Conservation (phyloP, 768 basidiomycete species). For the Cubamyces sp. region DNA sequence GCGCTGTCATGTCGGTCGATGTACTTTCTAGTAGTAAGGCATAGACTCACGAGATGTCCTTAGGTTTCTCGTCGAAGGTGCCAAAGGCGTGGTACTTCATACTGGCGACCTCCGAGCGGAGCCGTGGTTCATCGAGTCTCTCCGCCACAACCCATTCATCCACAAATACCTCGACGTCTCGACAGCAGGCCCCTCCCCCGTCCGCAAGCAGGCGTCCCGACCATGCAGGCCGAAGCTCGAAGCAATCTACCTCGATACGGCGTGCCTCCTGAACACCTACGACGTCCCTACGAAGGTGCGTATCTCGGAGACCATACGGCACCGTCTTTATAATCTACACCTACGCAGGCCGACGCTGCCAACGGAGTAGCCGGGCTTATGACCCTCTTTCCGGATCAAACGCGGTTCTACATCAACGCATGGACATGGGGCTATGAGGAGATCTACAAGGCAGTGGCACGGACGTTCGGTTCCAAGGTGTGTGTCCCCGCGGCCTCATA, state of each 20-base stretch:
- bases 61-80: constrained; percentile 85
- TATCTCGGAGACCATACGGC: no score
- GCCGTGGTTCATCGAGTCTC: constrained; percentile 70
- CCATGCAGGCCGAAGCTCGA: constrained; percentile 20
- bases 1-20: constrained; percentile 79
- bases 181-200: background rate
- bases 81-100: constrained; percentile 74
- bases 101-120: constrained; percentile 95
- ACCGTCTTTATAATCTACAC: background rate
- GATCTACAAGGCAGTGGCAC: constrained; percentile 74
- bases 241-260: constrained; percentile 33
- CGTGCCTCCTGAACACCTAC: constrained; percentile 27
- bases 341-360: constrained; percentile 66
- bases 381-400: constrained; percentile 60
- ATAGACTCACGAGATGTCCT: no score
- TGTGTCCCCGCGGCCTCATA: constrained; percentile 3
- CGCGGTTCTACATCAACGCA: constrained; percentile 84
- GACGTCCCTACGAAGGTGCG: constrained; percentile 24
- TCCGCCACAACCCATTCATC: constrained; percentile 72
- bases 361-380: constrained; percentile 72
- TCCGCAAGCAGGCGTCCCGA: background rate
- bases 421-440: constrained; percentile 99
- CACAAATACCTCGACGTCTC: constrained; percentile 62
- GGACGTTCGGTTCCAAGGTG: constrained; percentile 67
- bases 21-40: background rate